Evolutionary conservation across 2,329 filamentous ascomycete genomes (phyloP), one percentile per base, ranked within the genome.

Genomic region (Hawksworthiomyces lignivorus): DNA sequence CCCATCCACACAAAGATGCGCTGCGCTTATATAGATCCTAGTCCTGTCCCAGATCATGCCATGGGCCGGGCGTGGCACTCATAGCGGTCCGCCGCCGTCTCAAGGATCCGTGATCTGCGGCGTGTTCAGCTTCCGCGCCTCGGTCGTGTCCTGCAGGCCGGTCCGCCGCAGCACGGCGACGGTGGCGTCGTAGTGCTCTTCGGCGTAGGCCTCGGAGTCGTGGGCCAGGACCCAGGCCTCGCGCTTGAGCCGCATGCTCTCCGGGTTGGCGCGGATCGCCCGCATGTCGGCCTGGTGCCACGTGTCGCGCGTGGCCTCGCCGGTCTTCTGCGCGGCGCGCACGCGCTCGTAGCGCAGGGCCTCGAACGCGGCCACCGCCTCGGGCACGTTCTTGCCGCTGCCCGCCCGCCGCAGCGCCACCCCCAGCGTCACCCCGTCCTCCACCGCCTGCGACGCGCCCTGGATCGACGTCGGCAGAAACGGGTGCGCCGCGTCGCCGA

Each of bases 401-500:
- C 38, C 44, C 11, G 40, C 41, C 18, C 42, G 41, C 17, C 46
- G 45, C 35, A 50, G 45, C 6, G 41, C 30, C 45, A 64, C 60
- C 5, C 67, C 69, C 5, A 72, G 49, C 4, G 65, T 65, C 2
- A 68, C 63, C 4, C 65, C 69, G 52, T 73, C 70, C 52, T 73
- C 69, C 54, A 73, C 67, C 0, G 67, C 65, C 51, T 70, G 67
- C 14, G 63, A 67, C 0, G 65, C 69, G 12, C 70, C 69, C 49
- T 70, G 67, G 14, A 67, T 66, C 4, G 62, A 65, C 0, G 68
- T 68, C 0, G 69, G 70, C 12, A 72, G 58, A 51, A 70, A 69
- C 3, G 68, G 63, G 51, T 73, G 70, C 9, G 70, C 70, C 2
- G 69, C 62, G 49, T 73, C 69, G 7, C 70, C 70, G 21, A 74